Evolutionary conservation across 129 eudicot genomes (phyloP), one percentile per base, ranked within the genome.

Genomic region (Gnaphalium uliginosum): DNA sequence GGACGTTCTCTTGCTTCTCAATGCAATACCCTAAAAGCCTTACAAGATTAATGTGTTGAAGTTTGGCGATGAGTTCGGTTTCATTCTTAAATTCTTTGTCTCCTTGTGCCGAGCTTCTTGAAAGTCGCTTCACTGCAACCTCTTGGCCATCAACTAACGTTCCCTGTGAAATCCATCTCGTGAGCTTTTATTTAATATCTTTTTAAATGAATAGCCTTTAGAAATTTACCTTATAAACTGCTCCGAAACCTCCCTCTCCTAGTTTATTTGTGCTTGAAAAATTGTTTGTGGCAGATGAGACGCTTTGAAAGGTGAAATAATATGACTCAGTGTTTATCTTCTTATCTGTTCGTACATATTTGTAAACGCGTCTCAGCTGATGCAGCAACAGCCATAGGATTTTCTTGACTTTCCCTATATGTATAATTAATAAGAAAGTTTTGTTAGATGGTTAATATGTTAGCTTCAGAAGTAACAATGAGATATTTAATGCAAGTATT

Each of bases 171-270:
- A 69, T 71, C 15, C 62, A 35, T 33, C 13, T 8, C 59, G 58
- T 78, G 62, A 75, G 63, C 21, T 29, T 64, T 26, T 11, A 75
- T 43, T 17, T 24, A n/a, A 21, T 8, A 43, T 43, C 3, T 24
- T 74, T 5, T 30, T 64, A 32, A 7, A 4, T 18, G 0, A 60
- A 21, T 10, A 23, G 27, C 8, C 17, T 22, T 8, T 22, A 18
- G 24, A 71, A 22, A 37, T 30, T 62, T 81, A 81, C 84, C 84
- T 81, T 76, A 71, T 75, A 81, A 33, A 81, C 85, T 41, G 26
- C 77, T 46, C 85, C 85, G 50, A 76, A 81, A 23, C 84, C 80
- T 2, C 84, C 80, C 60, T 75, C 77, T 61, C 84, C 77, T 18
- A 81, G 73, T 61, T 81, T 81, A 54, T 76, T 64, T 0, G 62